A percentile compares a stretch with the other conserved stretches of the same genome.
These are phyloP conservation scores for Yarrowia keelungensis DNA, from an alignment of 805 yeast species.

Conservation along the genomic window DNA sequence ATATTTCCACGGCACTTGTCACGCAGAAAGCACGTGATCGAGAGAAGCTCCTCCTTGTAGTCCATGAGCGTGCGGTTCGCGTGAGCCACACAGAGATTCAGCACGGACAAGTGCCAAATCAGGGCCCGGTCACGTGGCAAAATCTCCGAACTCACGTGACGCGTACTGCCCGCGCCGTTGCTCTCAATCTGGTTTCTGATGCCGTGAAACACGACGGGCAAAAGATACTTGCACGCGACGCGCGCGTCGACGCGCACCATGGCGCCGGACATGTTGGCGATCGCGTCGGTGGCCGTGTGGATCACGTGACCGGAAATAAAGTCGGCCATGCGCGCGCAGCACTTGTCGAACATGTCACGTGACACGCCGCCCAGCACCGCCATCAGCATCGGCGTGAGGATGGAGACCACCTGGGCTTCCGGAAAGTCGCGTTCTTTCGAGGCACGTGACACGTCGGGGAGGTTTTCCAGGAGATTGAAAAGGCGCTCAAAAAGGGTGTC, in stretches of 20 bases:
- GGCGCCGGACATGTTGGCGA: slow-evolving; percentile 75
- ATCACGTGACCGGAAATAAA: slow-evolving; percentile 66
- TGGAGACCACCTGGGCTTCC: slow-evolving; percentile 57
- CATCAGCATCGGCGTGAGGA: slow-evolving; percentile 51
- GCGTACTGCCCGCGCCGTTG: slow-evolving; percentile 79
- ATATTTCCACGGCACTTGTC: slow-evolving; percentile 67
- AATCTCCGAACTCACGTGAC: slow-evolving; percentile 67
- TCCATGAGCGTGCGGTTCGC: slow-evolving; percentile 62
- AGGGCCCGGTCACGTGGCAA: slow-evolving; percentile 80
- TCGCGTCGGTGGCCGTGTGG: slow-evolving; percentile 65
- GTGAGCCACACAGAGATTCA: slow-evolving; percentile 74
- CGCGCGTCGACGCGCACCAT: slow-evolving; percentile 69
- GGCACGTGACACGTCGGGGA: slow-evolving; percentile 62
- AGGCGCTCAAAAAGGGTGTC: slow-evolving; percentile 63
- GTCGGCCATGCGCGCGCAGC: slow-evolving; percentile 50
- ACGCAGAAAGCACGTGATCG: slow-evolving; percentile 55
- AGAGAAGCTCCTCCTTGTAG: slow-evolving; percentile 56
- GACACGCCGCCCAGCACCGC: slow-evolving; percentile 49
- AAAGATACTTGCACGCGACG: slow-evolving; percentile 55
- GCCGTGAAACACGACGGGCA: slow-evolving; percentile 56
- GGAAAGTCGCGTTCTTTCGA: slow-evolving; percentile 53
- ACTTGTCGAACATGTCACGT: slow-evolving; percentile 45
- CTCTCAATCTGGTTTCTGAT: slow-evolving; percentile 72
- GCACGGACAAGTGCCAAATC: slow-evolving; percentile 70
- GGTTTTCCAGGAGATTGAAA: slow-evolving; percentile 68